phyloP scores from a whole-genome alignment of 495 filamentous ascomycete species.

The Podospora didyma region DNA sequence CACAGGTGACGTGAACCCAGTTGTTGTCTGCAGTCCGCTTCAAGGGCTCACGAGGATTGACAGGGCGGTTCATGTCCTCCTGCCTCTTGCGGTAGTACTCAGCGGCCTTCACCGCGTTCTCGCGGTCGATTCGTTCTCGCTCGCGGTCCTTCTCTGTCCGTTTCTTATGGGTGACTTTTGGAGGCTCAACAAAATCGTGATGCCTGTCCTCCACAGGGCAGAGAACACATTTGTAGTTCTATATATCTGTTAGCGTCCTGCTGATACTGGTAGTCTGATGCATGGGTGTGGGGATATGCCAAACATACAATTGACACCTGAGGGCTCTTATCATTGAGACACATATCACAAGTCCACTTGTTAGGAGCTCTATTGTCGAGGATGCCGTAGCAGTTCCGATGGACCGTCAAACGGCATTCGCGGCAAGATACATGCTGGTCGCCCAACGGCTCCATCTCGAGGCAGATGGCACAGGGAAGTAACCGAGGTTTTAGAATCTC shows the following conservation, averaged over 20 bases:
- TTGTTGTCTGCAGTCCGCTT: constrained; percentile 93
- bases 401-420: constrained; percentile 89
- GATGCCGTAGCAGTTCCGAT: constrained; percentile 88
- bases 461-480: constrained; percentile 83
- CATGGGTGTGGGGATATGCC: background rate
- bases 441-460: constrained; percentile 62
- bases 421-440: constrained; percentile 73
- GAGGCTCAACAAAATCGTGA: constrained; percentile 78
- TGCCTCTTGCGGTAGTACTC: constrained; percentile 80
- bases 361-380: constrained; percentile 59
- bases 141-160: constrained; percentile 90
- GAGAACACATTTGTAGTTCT: constrained; percentile 87
- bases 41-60: constrained; percentile 82
- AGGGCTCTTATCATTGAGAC: constrained; percentile 84
- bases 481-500: constrained; percentile 72
- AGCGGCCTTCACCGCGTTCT: constrained; percentile 67
- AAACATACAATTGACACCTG: constrained; percentile 74
- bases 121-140: constrained; percentile 78
- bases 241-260: constrained; percentile 29
- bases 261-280: too few relatives aligned
- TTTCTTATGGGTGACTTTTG: constrained; percentile 75
- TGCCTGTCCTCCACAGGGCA: constrained; percentile 76
- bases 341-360: constrained; percentile 97
- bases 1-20: constrained; percentile 96
- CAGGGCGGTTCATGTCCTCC: constrained; percentile 71